Base-by-base conservation (phyloP, 1,284 basidiomycete species). In the Butyriboletus pseudospeciosus region DNA sequence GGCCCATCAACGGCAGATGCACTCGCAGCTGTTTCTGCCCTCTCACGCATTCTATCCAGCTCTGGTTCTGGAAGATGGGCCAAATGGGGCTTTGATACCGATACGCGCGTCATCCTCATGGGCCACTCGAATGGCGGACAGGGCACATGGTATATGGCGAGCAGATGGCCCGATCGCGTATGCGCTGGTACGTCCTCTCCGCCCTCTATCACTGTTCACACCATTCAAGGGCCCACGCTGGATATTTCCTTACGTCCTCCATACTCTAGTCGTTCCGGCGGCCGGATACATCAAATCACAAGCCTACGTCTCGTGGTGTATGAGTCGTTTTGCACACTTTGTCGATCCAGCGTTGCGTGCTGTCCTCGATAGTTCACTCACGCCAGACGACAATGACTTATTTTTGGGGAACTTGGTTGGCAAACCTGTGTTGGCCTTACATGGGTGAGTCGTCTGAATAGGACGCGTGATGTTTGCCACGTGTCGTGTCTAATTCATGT, bases 111-210 rank as follows among this genome's bases (percentile, higher is more conserved):
- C 0, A 68, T 90, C 12, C 65, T 94, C 8, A 74, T 94, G 44
- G 94, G 94, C 0, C 94, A 97, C 66, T 95, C 92, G 3, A 97
- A 97, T 67, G 94, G 94, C 10, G 94, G 93, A 4, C 94, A 96
- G 71, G 94, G 94, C 0, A 78, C 87, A 4, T 94, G 92, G 89
- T 86, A 92, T 66, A 65, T 87, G 7, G 82, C 88, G 2, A 79
- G 83, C 26, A 77, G 87, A 53, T 90, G 81, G 66, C 92, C 93
- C 0, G 92, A 95, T 67, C 76, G 80, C 38, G 79, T 92, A 1
- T 66, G 86, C 5, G 92, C 79, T 48, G 80, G 85, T 84, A 58
- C 47, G 71, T 52, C 9, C 39, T 52, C 36, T 48, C 20, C 42
- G 1, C 39, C 30, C 5, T 16, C 12, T 20, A 20, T 20, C 20